These are phyloP conservation scores for Gossypium trilobum DNA, from an alignment of 441 rosid genomes.

Conservation along the genomic window DNA sequence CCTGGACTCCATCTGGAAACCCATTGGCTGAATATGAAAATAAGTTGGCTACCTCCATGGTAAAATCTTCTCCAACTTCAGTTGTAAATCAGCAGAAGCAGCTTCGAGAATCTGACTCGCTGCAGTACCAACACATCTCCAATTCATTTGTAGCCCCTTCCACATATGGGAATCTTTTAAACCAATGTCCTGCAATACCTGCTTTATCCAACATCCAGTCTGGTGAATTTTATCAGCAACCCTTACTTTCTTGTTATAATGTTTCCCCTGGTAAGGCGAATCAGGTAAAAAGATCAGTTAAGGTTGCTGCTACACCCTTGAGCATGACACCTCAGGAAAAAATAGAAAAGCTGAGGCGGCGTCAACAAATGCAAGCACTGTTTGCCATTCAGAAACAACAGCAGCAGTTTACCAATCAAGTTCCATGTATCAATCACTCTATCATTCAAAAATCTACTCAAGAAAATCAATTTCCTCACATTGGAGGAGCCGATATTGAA, in stretches of 20 bases:
- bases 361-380: conserved; percentile 95
- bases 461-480: conserved; percentile 39
- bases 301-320: conserved; percentile 38
- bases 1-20: conserved; percentile 39
- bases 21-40: conserved; percentile 35
- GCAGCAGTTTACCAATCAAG: conserved; percentile 53
- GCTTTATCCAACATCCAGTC: conserved; percentile 40
- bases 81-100: conserved; percentile 41
- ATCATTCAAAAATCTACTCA: conserved; percentile 30
- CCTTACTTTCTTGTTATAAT: conserved; percentile 45
- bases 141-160: conserved; percentile 43
- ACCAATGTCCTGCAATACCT: conserved; percentile 51
- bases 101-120: conserved; percentile 41
- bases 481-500: conserved; percentile 33
- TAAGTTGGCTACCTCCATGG: conserved; percentile 30
- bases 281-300: conserved; percentile 32
- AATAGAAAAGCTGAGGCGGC: conserved; percentile 75
- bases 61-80: conserved; percentile 33
- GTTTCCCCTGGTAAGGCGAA: conserved; percentile 34
- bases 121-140: conserved; percentile 42
- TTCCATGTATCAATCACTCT: conserved; percentile 35
- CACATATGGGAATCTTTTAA: conserved; percentile 40
- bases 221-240: conserved; percentile 40
- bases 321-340: conserved; percentile 89
- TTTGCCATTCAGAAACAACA: conserved; percentile 89